Evolutionary conservation across 2,329 filamentous ascomycete genomes (phyloP), one percentile per base, ranked within the genome.

Genomic region (Fusarium clavum): DNA sequence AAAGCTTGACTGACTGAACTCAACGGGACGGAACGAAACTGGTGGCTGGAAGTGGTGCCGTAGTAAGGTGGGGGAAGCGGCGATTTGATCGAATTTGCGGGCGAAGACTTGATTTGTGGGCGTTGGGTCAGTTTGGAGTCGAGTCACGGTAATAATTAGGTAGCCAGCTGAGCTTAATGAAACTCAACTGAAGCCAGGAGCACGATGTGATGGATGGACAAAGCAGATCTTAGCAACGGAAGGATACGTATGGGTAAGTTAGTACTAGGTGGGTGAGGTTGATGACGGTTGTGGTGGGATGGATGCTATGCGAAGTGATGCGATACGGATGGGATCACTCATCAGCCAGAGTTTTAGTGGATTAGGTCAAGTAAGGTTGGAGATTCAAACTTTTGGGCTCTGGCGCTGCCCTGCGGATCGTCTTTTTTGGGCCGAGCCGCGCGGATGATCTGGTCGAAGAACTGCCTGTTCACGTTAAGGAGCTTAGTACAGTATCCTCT

Each of bases 31-130:
- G 48, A 51, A 68, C 51, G 52, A 69, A 65, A 63, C 64, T 75
- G 73, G 73, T 75, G 73, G 73, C 73, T 75, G 72, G 73, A 71
- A 72, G 70, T 57, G 73, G 71, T 75, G 71, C 73, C 71, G 73
- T 72, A 75, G 74, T 69, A 52, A 73, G 73, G 73, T 75, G 72
- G 73, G 73, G 73, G 73, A 75, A 64, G 70, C 62, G 61, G 61
- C 70, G 70, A 63, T 71, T 74, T 68, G 67, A 71, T 71, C 58
- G 61, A 69, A 70, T 56, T 61, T 68, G 71, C 61, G 68, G 69
- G 53, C 54, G 47, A 61, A 47, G 64, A 61, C 57, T 69, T 68
- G 64, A 71, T 71, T 71, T 71, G 68, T 61, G 68, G 68, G 56
- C 62, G 68, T 61, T 69, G 65, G 67, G 44, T 57, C 51, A 61